Evolutionary conservation across 306 rosid species (phyloP).

Genomic region (Malus asiatica): DNA sequence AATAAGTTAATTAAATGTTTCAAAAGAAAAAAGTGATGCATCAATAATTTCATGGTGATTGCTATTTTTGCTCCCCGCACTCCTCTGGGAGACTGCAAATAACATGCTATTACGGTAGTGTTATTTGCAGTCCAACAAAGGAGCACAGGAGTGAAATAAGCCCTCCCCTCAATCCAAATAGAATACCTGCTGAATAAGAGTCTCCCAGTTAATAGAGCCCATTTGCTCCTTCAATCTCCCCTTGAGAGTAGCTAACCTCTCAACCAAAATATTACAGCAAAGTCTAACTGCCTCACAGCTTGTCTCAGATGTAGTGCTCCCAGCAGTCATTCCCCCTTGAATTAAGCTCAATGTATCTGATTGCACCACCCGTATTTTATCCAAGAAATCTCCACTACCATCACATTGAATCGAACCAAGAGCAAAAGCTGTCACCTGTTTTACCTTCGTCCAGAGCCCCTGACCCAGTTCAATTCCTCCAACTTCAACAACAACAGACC

Average conservation of each 20-base stretch:
- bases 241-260: conserved; percentile 61
- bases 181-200: conserved; percentile 63
- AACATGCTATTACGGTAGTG: neutral
- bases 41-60: neutral
- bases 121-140: neutral
- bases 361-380: conserved; percentile 69
- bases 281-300: conserved; percentile 84
- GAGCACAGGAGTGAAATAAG: neutral
- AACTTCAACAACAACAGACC: conserved; percentile 76
- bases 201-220: conserved; percentile 66
- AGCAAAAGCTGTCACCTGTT: conserved; percentile 76
- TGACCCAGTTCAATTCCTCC: conserved; percentile 95
- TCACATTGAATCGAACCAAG: conserved; percentile 54
- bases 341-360: conserved; percentile 69
- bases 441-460: conserved; percentile 98
- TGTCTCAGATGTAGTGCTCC: conserved; percentile 93
- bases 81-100: neutral
- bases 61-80: neutral
- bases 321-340: conserved; percentile 86
- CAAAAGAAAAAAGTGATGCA: neutral
- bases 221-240: conserved; percentile 44
- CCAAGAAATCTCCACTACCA: conserved; percentile 35
- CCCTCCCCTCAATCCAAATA: neutral
- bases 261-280: conserved; percentile 69
- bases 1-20: neutral